phyloP scores from a whole-genome alignment of 2,329 filamentous ascomycete species.

The Aureobasidium namibiae region DNA sequence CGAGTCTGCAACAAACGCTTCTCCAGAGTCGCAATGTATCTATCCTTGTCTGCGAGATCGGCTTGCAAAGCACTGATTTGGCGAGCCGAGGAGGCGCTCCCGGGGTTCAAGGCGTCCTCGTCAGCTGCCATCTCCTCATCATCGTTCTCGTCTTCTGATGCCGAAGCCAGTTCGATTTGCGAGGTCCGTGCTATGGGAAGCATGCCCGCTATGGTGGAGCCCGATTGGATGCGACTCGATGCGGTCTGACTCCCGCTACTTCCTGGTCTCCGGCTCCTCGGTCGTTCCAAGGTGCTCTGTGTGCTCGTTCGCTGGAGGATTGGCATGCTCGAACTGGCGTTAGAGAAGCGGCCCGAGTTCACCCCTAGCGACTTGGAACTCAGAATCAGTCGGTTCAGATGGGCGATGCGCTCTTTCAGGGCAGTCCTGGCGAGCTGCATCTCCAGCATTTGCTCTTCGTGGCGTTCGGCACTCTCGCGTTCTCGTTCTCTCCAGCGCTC shows the following conservation, averaged over 20 bases:
- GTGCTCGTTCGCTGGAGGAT: constrained; percentile 28
- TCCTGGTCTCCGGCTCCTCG: constrained; percentile 7
- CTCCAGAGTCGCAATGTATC: constrained; percentile 90
- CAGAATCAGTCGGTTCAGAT: constrained; percentile 87
- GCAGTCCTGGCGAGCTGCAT: constrained; percentile 96
- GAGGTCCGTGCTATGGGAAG: constrained; percentile 23
- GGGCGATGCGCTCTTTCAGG: constrained; percentile 93
- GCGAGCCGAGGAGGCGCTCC: constrained; percentile 69
- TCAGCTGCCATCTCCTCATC: constrained; percentile 48
- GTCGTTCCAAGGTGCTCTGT: constrained; percentile 26
- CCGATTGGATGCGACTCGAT: constrained; percentile 23
- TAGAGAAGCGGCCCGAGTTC: constrained; percentile 62
- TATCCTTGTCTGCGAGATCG: constrained; percentile 94
- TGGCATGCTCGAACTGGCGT: constrained; percentile 34
- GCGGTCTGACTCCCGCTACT: constrained; percentile 18
- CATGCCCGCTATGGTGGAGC: constrained; percentile 24
- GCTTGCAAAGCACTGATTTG: constrained; percentile 88
- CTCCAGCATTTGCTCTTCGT: constrained; percentile 96
- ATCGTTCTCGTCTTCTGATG: constrained; percentile 34
- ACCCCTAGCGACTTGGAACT: constrained; percentile 95
- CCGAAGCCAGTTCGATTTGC: constrained; percentile 18
- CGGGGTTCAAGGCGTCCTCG: constrained; percentile 32
- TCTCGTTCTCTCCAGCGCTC: constrained; percentile 62
- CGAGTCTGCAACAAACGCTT: constrained; percentile 85
- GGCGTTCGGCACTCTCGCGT: constrained; percentile 73